Evolutionary conservation across 2,329 filamentous ascomycete species (phyloP).

Genomic region (Fusarium sarcochroum): DNA sequence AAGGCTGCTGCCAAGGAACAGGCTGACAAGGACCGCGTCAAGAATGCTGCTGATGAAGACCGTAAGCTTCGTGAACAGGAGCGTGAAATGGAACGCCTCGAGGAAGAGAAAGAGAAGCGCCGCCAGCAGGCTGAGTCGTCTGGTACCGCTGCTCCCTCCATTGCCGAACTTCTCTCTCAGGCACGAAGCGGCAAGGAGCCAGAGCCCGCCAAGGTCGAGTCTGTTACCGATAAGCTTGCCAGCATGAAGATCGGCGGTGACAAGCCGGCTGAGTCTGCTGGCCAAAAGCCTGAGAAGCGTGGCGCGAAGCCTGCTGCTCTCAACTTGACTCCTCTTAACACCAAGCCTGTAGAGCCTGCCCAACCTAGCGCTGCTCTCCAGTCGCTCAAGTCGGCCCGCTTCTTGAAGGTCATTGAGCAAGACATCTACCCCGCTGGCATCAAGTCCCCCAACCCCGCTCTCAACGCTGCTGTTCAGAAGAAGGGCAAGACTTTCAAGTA

Average conservation of each 20-base stretch:
- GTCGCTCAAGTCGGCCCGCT: slow-evolving; percentile 90
- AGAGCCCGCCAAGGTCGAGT: slow-evolving; percentile 55
- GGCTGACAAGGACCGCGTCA: slow-evolving; percentile 60
- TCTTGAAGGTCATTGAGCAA: slow-evolving; percentile 83
- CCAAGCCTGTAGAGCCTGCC: slow-evolving; percentile 87
- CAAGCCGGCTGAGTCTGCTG: slow-evolving; percentile 65
- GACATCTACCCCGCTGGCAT: slow-evolving; percentile 87
- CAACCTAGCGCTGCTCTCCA: slow-evolving; percentile 96
- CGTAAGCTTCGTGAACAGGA: slow-evolving; percentile 80
- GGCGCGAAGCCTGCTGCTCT: slow-evolving; percentile 84
- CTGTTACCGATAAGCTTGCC: slow-evolving; percentile 64
- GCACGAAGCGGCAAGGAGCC: slow-evolving; percentile 58
- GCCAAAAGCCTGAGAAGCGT: slow-evolving; percentile 70
- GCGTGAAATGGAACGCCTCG: slow-evolving; percentile 78
- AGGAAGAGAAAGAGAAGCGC: slow-evolving; percentile 77
- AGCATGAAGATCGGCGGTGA: slow-evolving; percentile 65
- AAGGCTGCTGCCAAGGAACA: slow-evolving; percentile 64
- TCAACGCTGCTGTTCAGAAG: slow-evolving; percentile 84
- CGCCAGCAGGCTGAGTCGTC: slow-evolving; percentile 66
- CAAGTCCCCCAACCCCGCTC: slow-evolving; percentile 89
- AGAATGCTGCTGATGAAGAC: slow-evolving; percentile 69
- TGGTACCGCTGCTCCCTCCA: slow-evolving; percentile 59
- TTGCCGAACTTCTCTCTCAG: slow-evolving; percentile 66
- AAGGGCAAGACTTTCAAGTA: slow-evolving; percentile 92
- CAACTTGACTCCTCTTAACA: slow-evolving; percentile 86